Base-by-base conservation (phyloP, 2,329 filamentous ascomycete genomes). In the Pseudonectria buxi region DNA sequence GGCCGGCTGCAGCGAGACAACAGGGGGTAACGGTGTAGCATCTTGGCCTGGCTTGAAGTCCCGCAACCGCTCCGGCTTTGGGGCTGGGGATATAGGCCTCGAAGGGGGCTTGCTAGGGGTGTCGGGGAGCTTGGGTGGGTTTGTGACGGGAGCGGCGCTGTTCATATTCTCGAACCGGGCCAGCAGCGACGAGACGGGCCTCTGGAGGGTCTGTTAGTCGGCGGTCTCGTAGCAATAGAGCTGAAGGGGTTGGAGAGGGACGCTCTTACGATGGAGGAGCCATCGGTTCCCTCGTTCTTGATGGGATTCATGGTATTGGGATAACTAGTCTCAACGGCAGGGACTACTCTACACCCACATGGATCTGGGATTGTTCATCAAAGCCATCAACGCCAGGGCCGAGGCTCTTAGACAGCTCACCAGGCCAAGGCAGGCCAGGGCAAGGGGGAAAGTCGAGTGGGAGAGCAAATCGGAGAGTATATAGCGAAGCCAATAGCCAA, bases 151-250 rank as follows among this genome's bases (percentile, higher is more conserved):
- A 41, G 42, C 44, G 34, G 44, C 40, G 35, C 47, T 52, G 42
- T 52, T 55, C 49, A 90, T 78, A 55, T 82, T 86, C 67, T 92
- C 86, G 58, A 90, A 92, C 51, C 84, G 81, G 44, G 83, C 86
- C 43, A 81, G 75, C 41, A 92, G 69, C 33, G 85, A 89, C 33
- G 86, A 92, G 33, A 92, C 85, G 16, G 86, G 84, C 66, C 81
- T 86, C 83, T 87, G 44, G 5, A 24, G 18, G 5, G 9, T 5
- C 18, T 22, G 18, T 22, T 22, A 22, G 18, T 22, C 9, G 18
- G 18, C 18, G 18, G 18, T 6, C 18, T 9, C n/a, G n/a, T 43
- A 63, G 58, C 40, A 46, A 36, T 14, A 13, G 28, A 32, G 15
- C 35, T 14, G 10, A 18, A 7, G 28, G 27, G 14, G 26, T 4